Conservation (phyloP, 2,329 filamentous ascomycete genomes). For the Akanthomyces muscarius region DNA sequence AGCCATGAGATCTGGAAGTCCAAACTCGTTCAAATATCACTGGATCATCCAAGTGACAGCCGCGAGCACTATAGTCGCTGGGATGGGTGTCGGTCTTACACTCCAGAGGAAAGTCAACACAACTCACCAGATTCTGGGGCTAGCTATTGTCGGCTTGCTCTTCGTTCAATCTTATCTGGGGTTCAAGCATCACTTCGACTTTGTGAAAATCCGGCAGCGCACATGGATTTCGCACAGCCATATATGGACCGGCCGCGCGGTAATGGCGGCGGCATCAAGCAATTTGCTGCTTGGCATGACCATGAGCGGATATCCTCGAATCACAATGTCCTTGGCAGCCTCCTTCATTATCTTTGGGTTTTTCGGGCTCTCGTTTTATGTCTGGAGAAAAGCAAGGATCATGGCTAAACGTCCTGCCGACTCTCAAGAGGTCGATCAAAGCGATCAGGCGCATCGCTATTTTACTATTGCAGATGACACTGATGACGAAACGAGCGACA, state of each 20-base stretch:
- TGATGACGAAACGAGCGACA: conserved; percentile 1
- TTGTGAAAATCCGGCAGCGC: conserved; percentile 21
- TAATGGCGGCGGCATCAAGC: conserved; percentile 12
- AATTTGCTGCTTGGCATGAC: conserved; percentile 12
- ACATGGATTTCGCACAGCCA: conserved; percentile 19
- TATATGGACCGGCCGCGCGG: conserved; percentile 17
- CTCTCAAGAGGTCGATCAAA: neutral
- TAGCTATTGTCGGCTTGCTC: conserved; percentile 16
- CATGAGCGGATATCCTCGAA: conserved; percentile 5
- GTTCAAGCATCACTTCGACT: conserved; percentile 22
- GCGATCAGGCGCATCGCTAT: neutral
- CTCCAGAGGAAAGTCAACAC: neutral
- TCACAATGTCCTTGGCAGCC: neutral
- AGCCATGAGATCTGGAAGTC: conserved; percentile 20
- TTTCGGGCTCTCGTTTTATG: neutral
- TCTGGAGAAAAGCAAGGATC: neutral
- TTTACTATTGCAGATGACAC: conserved; percentile 9
- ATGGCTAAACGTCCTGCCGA: neutral
- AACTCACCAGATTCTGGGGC: conserved; percentile 20
- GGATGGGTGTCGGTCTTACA: neutral
- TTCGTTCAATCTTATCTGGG: conserved; percentile 18
- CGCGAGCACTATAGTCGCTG: neutral
- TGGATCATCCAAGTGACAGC: conserved; percentile 21
- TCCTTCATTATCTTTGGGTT: neutral
- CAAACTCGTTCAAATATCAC: conserved; percentile 21